These are phyloP conservation scores for Ophiostoma montium DNA, from an alignment of 2,329 filamentous ascomycete species.

Conservation along the genomic window DNA sequence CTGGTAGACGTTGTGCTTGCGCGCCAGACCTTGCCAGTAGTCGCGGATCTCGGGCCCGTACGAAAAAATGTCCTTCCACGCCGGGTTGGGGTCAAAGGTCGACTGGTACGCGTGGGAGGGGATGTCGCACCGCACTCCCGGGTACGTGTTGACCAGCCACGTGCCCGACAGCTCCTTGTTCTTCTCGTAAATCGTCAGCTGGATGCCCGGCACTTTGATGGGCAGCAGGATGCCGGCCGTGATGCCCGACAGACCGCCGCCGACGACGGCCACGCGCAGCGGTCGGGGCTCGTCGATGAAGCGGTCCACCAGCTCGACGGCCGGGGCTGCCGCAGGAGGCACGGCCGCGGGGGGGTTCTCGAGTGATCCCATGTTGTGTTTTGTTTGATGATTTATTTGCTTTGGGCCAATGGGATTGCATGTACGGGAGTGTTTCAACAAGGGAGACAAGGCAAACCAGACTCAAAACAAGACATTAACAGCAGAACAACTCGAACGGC, in stretches of 20 bases:
- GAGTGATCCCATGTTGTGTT: conserved; percentile 4
- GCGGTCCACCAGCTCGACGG: conserved; percentile 20
- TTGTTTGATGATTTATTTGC: background rate
- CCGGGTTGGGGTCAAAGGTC: conserved; percentile 50
- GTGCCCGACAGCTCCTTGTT: conserved; percentile 41
- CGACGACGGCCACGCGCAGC: conserved; percentile 45
- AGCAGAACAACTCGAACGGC: background rate
- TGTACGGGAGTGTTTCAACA: background rate
- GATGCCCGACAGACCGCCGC: conserved; percentile 49
- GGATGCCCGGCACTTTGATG: conserved; percentile 51
- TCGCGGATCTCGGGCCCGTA: conserved; percentile 51
- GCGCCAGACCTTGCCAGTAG: conserved; percentile 50
- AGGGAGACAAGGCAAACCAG: background rate
- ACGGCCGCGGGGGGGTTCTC: background rate
- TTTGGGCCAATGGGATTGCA: background rate
- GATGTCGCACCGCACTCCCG: conserved; percentile 42
- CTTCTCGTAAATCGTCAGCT: conserved; percentile 54
- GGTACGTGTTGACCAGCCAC: conserved; percentile 22
- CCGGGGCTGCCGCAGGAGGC: background rate
- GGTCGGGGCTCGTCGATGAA: conserved; percentile 32
- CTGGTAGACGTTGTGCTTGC: conserved; percentile 50
- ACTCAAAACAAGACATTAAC: background rate
- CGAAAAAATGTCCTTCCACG: conserved; percentile 57
- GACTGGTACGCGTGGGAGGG: conserved; percentile 58
- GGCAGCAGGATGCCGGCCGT: conserved; percentile 52